Percentiles rank a stretch among this genome's conserved stretches.
Conservation (phyloP, 345 rosid species). For the Hypericum perforatum region DNA sequence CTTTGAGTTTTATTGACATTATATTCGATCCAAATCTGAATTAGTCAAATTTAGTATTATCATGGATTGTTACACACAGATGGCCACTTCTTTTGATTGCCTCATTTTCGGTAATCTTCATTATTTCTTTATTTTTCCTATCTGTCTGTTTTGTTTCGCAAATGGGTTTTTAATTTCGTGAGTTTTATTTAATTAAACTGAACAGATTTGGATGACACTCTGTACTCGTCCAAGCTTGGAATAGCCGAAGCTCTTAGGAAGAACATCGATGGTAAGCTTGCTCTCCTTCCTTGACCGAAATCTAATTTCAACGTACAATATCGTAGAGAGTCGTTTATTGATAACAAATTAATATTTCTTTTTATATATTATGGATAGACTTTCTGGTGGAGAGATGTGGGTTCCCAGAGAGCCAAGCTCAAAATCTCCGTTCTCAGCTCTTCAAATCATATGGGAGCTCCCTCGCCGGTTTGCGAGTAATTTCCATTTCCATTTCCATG, state of each 20-base stretch:
- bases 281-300: not conserved
- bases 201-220: conserved; percentile 91
- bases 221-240: conserved; percentile 66
- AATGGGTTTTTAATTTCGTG: not conserved
- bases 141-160: not conserved
- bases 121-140: not conserved
- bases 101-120: conserved; percentile 79
- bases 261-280: conserved; percentile 60
- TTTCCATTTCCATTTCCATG: too few relatives aligned
- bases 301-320: not conserved
- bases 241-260: conserved; percentile 56
- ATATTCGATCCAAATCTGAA: not conserved
- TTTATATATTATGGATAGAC: conserved; percentile 29
- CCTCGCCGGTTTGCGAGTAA: conserved; percentile 86
- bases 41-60: not conserved
- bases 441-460: conserved; percentile 86
- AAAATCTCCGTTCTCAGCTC: conserved; percentile 58
- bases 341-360: too few relatives aligned
- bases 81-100: conserved; percentile 41
- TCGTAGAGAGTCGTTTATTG: too few relatives aligned
- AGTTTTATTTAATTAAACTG: not conserved
- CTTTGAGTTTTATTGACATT: too few relatives aligned
- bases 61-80: conserved; percentile 28
- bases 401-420: conserved; percentile 44
- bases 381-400: conserved; percentile 73